phyloP scores from a whole-genome alignment of 2,329 filamentous ascomycete species.

The Arthrobotrys pseudoclavata region DNA sequence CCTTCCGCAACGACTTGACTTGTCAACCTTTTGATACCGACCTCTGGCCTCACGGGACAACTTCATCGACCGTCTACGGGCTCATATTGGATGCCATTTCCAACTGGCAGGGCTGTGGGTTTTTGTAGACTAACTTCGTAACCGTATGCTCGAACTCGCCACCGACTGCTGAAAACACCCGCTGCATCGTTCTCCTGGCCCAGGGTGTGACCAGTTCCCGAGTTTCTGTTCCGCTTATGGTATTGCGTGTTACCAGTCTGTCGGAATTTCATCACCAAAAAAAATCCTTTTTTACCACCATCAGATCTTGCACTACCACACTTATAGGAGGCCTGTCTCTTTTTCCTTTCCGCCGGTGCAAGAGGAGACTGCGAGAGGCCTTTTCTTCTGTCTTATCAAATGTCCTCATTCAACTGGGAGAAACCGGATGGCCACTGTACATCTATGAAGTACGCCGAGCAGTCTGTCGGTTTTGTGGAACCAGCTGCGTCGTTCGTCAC shows the following conservation, averaged over 20 bases:
- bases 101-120: slow-evolving; percentile 43
- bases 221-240: slow-evolving; percentile 59
- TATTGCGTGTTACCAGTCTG: slow-evolving; percentile 55
- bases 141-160: slow-evolving; percentile 49
- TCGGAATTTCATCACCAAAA: slow-evolving; percentile 56
- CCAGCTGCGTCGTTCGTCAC: slow-evolving; percentile 49
- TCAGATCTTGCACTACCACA: slow-evolving; percentile 43
- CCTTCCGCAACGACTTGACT: slow-evolving; percentile 48
- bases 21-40: slow-evolving; percentile 33
- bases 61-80: slow-evolving; percentile 23
- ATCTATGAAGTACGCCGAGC: slow-evolving; percentile 56
- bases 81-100: slow-evolving; percentile 43
- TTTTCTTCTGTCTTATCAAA: slow-evolving; percentile 38
- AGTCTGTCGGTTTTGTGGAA: slow-evolving; percentile 57
- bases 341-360: slow-evolving; percentile 33
- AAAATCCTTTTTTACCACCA: slow-evolving; percentile 51
- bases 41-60: slow-evolving; percentile 30
- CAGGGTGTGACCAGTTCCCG: slow-evolving; percentile 59
- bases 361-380: slow-evolving; percentile 36
- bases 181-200: slow-evolving; percentile 46
- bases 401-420: slow-evolving; percentile 56
- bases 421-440: slow-evolving; percentile 45
- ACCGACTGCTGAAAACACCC: slow-evolving; percentile 41
- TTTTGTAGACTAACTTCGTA: slow-evolving; percentile 38
- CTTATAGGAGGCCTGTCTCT: slow-evolving; percentile 43